phyloP scores from a whole-genome alignment of 352 stramenopile genomes.

The Lagenidium sp. region DNA sequence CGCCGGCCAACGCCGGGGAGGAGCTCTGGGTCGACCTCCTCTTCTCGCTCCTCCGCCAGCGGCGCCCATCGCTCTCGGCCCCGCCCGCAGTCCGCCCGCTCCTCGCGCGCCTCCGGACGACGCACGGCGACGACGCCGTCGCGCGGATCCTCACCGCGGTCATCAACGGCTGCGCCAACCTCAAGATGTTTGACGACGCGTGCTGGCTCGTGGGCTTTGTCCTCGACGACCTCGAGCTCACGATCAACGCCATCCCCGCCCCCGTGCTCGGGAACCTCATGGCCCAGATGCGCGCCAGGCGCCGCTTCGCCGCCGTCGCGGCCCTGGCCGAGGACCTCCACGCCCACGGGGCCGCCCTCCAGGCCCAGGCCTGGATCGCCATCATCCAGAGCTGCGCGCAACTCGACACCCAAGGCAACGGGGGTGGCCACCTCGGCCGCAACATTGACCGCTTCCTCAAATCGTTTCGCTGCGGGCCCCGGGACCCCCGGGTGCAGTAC shows the following conservation, averaged over 20 bases:
- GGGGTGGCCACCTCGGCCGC: constrained; percentile 5
- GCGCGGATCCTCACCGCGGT: constrained; percentile 30
- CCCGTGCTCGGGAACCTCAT: constrained; percentile 44
- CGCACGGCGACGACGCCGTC: constrained; percentile 36
- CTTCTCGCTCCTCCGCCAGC: constrained; percentile 58
- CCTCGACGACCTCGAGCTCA: constrained; percentile 7
- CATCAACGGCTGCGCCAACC: constrained; percentile 59
- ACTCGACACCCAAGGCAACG: constrained; percentile 1
- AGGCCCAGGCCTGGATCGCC: constrained; percentile 56
- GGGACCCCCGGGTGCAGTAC: constrained; percentile 16
- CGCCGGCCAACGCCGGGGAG: constrained; percentile 34
- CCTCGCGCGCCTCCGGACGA: constrained; percentile 19
- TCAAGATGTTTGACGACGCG: constrained; percentile 41
- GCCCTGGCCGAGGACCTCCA: constrained; percentile 22
- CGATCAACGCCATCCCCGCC: constrained; percentile 21
- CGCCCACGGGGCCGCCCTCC: too few species aligned
- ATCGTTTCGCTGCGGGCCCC: neutral
- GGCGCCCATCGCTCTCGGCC: constrained; percentile 13
- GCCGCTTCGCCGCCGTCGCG: constrained; percentile 18
- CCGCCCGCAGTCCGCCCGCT: constrained; percentile 24
- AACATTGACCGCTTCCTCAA: constrained; percentile 31
- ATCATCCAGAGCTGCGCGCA: constrained; percentile 32
- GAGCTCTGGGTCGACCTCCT: constrained; percentile 64
- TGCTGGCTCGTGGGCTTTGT: constrained; percentile 30
- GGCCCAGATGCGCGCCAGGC: constrained; percentile 29